phyloP scores from a whole-genome alignment of 1,284 basidiomycete genomes.

The Ceratobasidium sp. region DNA sequence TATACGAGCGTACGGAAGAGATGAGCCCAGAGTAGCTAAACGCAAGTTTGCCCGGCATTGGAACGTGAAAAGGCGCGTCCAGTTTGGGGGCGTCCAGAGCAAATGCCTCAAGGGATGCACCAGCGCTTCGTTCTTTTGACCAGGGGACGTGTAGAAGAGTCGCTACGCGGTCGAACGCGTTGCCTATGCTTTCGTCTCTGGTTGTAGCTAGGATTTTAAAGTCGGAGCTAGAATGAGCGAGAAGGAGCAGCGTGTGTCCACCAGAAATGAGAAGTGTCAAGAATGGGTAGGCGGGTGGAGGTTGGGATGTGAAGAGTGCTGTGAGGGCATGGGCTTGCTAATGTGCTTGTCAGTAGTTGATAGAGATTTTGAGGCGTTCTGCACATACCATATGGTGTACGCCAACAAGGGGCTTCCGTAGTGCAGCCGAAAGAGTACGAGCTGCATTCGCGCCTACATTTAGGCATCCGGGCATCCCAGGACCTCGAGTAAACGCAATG shows the following conservation, averaged over 20 bases:
- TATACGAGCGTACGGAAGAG: conserved; percentile 63
- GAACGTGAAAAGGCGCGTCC: conserved; percentile 62
- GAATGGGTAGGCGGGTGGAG: conserved; percentile 83
- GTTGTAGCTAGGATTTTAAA: conserved; percentile 84
- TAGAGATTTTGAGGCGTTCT: conserved; percentile 10
- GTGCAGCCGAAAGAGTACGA: conserved; percentile 81
- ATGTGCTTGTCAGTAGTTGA: conserved; percentile 22
- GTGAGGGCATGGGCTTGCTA: conserved; percentile 97
- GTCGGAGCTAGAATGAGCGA: conserved; percentile 69
- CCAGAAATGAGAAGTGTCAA: conserved; percentile 89
- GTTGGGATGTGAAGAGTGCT: conserved; percentile 75
- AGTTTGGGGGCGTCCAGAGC: conserved; percentile 49
- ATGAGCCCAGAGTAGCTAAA: conserved; percentile 86
- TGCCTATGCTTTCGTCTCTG: conserved; percentile 80
- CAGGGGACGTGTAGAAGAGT: conserved; percentile 75
- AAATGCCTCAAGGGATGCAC: conserved; percentile 83
- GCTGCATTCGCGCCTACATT: conserved; percentile 83
- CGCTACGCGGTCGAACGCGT: conserved; percentile 84
- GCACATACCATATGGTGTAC: conserved; percentile 91
- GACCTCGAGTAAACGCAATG: conserved; percentile 91
- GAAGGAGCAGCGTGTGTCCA: conserved; percentile 89
- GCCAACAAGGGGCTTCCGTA: conserved; percentile 84
- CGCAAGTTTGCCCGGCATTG: conserved; percentile 68
- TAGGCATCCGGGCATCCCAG: conserved; percentile 83
- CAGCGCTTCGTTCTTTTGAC: conserved; percentile 68